Base-by-base conservation (phyloP, 2,329 filamentous ascomycete species). In the Colletotrichum euphorbiae region DNA sequence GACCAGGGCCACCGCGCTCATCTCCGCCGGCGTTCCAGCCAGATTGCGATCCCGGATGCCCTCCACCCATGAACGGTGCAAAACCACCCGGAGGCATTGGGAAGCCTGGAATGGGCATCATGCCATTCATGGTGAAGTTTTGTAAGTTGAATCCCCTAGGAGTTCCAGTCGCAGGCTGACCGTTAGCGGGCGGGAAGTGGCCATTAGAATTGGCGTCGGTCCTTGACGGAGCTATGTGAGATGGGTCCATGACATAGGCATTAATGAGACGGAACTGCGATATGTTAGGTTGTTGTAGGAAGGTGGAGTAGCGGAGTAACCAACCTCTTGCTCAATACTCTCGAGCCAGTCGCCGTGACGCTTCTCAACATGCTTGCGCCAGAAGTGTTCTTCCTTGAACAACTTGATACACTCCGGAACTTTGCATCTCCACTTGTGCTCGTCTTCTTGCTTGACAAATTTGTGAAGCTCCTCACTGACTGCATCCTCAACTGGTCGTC, bases 281-380 rank as follows among this genome's bases (percentile, higher is more conserved):
- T 36, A 21, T 43, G 71, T 84, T 76, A 85, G 80, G 66, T 38
- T 38, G 5, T 15, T 15, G 36, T 31, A 28, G 3, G 21, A 80
- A 64, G 36, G 19, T 11, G 19, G 19, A 9, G 15, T 9, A n/a
- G 15, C 6, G 50, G 13, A 43, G 57, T 46, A 33, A 84, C 90
- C 84, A 84, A 97, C 94, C 82, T 98, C 95, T 76, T 91, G 90
- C 77, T 91, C 91, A 71, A 98, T 82, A 60, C 83, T 87, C 38
- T 94, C 91, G 50, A 92, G 86, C 92, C 94, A 99, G 61, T 98
- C 95, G 0, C 87, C 78, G 78, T 99, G 96, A 66, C 97, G 90
- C 82, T 99, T 99, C 80, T 98, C 95, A 15, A 98, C 91, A 75
- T 99, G 96, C 84, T 99, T 99, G 75, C 90, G 91, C 95, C 97